These are phyloP conservation scores for Alternaria longipes DNA, from an alignment of 2,329 filamentous ascomycete species.

Conservation along the genomic window DNA sequence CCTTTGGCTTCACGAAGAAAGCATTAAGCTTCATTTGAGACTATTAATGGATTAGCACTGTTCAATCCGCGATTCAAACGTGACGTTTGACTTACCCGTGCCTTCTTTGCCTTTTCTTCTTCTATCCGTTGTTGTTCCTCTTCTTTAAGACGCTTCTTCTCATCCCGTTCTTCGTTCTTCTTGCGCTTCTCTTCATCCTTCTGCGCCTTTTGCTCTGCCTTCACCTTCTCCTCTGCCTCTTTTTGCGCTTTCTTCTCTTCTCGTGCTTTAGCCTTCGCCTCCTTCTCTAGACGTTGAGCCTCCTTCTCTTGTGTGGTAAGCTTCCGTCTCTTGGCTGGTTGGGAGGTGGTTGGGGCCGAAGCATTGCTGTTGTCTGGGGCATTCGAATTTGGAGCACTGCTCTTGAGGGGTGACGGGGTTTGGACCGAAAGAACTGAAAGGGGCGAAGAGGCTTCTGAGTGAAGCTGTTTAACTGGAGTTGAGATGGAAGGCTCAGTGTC, in stretches of 20 bases:
- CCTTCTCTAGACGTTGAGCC: constrained; percentile 49
- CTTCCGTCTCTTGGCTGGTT: constrained; percentile 55
- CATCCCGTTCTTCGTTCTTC: constrained; percentile 49
- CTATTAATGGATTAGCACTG: constrained; percentile 38
- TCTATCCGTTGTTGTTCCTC: constrained; percentile 59
- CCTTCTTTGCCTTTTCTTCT: constrained; percentile 50
- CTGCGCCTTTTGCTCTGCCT: constrained; percentile 50
- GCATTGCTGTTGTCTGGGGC: constrained; percentile 25
- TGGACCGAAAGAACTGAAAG: constrained; percentile 44
- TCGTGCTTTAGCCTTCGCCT: constrained; percentile 48
- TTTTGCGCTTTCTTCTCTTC: constrained; percentile 48
- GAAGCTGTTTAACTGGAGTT: constrained; percentile 38
- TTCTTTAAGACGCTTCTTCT: constrained; percentile 54
- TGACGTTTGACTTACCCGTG: constrained; percentile 47
- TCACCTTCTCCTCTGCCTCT: constrained; percentile 46
- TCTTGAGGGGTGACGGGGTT: constrained; percentile 44
- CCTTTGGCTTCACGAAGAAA: constrained; percentile 57
- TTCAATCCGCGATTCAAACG: constrained; percentile 5
- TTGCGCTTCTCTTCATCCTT: constrained; percentile 49
- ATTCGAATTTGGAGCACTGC: constrained; percentile 18
- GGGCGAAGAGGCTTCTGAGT: constrained; percentile 43
- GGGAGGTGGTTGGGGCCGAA: constrained; percentile 16
- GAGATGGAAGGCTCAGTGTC: constrained; percentile 35
- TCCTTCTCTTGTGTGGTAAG: constrained; percentile 56
- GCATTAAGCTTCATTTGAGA: constrained; percentile 55